Base-by-base conservation (phyloP, 148 eudicot species). In the Talinum fruticosum region DNA sequence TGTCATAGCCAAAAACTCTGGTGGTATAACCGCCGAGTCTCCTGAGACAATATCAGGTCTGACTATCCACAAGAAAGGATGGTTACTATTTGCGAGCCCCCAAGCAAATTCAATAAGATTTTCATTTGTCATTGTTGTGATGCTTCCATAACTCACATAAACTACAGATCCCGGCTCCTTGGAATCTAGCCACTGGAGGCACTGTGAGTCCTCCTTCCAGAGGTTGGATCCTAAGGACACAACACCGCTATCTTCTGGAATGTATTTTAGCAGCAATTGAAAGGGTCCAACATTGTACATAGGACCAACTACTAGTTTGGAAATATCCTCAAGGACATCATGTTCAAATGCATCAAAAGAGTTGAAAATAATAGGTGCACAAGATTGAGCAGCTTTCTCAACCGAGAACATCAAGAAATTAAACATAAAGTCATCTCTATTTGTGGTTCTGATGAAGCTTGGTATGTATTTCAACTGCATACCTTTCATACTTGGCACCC, bases 21-120 rank as follows among this genome's bases (percentile, higher is more conserved):
- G 72, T 3, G 86, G 81, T 41, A 86, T 71, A 5, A 79, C 75
- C 0, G 85, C 78, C 0, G 80, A 70, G 18, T 85, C 81, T 8
- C 87, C 85, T 0, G 23, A 10, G 2, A 82, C 83, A 21, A 85
- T 41, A 51, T 77, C 83, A 0, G 83, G 81, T 33, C 87, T 82
- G 6, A 85, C 66, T 1, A 82, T 67, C 87, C 87, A 85, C 74
- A 82, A 66, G n/a, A 85, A 85, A 4, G 61, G 59, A 8, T 82
- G 83, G 2, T 77, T 71, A 47, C 85, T 85, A 14, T 82, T 85
- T 0, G 83, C 85, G 33, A 85, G 71, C 21, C 87, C 87, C 85
- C 85, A 85, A 0, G 83, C 83, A 57, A 85, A 85, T 37, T 85
- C 87, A 21, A 82, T 34, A 0, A 84, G 77, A 36, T 84, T 81